Conservation (phyloP, 1,284 basidiomycete species). For the Neonothopanus nambi region DNA sequence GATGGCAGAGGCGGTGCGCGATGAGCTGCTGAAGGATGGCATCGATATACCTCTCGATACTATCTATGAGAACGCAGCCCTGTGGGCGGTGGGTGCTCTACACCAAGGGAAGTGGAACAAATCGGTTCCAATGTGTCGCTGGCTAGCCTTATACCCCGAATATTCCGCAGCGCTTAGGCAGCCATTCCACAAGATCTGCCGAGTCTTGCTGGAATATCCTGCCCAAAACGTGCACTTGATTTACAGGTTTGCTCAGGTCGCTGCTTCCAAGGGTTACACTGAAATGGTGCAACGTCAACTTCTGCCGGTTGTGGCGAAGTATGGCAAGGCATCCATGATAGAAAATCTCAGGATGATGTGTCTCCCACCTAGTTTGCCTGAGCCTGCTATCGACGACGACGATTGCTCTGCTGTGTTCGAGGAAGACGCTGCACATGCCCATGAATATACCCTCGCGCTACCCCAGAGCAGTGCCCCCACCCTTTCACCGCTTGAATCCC, state of each 20-base stretch:
- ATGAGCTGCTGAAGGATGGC: background rate
- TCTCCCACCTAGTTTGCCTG: slow-evolving; percentile 31
- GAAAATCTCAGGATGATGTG: slow-evolving; percentile 18
- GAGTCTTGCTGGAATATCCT: slow-evolving; percentile 2
- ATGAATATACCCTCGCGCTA: slow-evolving; percentile 23
- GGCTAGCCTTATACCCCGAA: slow-evolving; percentile 42
- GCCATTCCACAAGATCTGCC: background rate
- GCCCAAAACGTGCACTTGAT: background rate
- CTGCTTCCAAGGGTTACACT: slow-evolving; percentile 11
- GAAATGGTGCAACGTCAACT: slow-evolving; percentile 1
- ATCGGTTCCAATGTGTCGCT: slow-evolving; percentile 22
- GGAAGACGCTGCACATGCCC: slow-evolving; percentile 21
- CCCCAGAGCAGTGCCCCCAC: slow-evolving; percentile 1
- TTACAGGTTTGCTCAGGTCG: slow-evolving; percentile 5
- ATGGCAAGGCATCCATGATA: slow-evolving; percentile 11
- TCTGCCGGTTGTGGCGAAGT: background rate
- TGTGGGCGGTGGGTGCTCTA: slow-evolving; percentile 19
- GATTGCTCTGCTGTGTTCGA: slow-evolving; percentile 31
- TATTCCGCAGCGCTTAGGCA: slow-evolving; percentile 14
- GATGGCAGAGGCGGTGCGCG: background rate
- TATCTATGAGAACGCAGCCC: slow-evolving; percentile 33
- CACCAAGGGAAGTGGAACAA: background rate
- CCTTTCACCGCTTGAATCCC: slow-evolving; percentile 21
- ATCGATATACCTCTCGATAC: slow-evolving; percentile 29
- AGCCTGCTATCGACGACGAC: slow-evolving; percentile 21